Percentiles rank a stretch among this genome's conserved stretches.
These are phyloP conservation scores for Deinandra increscens DNA, from an alignment of 129 eudicot genomes.

Conservation along the genomic window DNA sequence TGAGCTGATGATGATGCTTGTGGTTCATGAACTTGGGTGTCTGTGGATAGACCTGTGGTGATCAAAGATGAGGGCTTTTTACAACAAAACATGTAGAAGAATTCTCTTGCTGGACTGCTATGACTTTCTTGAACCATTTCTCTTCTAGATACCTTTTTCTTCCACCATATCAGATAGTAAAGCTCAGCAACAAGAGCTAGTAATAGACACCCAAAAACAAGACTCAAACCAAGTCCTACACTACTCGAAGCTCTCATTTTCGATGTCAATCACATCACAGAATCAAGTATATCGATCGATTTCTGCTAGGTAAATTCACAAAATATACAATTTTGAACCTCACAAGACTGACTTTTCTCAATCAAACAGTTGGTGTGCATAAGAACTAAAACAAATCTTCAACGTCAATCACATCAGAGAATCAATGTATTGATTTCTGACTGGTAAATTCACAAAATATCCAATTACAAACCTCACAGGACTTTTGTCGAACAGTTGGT, in stretches of 20 bases:
- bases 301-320: not conserved
- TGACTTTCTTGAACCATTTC: slow-evolving; percentile 40
- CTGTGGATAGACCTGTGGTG: slow-evolving; percentile 37
- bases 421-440: not conserved
- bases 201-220: slow-evolving; percentile 68
- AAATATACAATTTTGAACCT: slow-evolving; percentile 13
- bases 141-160: slow-evolving; percentile 49
- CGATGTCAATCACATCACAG: slow-evolving; percentile 17
- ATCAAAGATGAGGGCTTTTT: slow-evolving; percentile 52
- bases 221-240: slow-evolving; percentile 64
- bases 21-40: slow-evolving; percentile 55
- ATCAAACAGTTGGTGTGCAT: slow-evolving; percentile 29
- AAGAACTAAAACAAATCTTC: not conserved
- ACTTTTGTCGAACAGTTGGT: slow-evolving; percentile 26
- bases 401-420: slow-evolving; percentile 16
- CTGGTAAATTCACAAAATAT: not conserved
- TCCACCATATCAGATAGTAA: slow-evolving; percentile 83
- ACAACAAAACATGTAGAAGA: slow-evolving; percentile 53
- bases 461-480: slow-evolving; percentile 11
- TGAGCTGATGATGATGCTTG: slow-evolving; percentile 35
- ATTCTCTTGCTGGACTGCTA: slow-evolving; percentile 42
- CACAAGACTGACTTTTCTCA: slow-evolving; percentile 15
- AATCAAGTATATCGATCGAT: not conserved
- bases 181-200: slow-evolving; percentile 69
- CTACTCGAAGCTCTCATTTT: slow-evolving; percentile 38